A percentile compares a stretch with the other conserved stretches of the same genome.
phyloP scores from a whole-genome alignment of 2,329 filamentous ascomycete species.

The Arthrobotrys pseudoclavata region DNA sequence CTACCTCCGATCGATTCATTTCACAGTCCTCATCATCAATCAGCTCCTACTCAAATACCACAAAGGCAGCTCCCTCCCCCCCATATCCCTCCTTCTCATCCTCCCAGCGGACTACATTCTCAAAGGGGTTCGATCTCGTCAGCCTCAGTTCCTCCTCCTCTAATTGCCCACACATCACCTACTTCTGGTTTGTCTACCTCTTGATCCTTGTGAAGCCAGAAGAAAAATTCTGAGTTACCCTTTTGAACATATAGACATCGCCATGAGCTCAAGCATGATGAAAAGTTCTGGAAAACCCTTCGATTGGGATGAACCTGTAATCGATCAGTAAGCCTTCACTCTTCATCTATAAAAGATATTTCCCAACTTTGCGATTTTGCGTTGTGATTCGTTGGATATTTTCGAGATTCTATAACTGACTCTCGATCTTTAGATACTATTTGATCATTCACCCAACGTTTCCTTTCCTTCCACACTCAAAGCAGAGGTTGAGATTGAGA shows the following conservation, averaged over 20 bases:
- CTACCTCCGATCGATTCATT: slow-evolving; percentile 64
- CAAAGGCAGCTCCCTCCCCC: slow-evolving; percentile 63
- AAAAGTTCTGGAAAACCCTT: slow-evolving; percentile 63
- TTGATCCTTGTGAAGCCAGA: slow-evolving; percentile 57
- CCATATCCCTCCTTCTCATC: slow-evolving; percentile 63
- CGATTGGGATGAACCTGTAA: slow-evolving; percentile 68
- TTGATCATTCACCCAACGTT: slow-evolving; percentile 76
- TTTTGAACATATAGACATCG: slow-evolving; percentile 63
- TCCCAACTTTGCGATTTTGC: slow-evolving; percentile 39
- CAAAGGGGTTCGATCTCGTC: slow-evolving; percentile 59
- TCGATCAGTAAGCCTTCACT: slow-evolving; percentile 66
- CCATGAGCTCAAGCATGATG: slow-evolving; percentile 62
- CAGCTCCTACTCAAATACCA: slow-evolving; percentile 62
- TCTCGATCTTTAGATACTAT: slow-evolving; percentile 72
- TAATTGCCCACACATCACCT: slow-evolving; percentile 61
- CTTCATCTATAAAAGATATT: neutral
- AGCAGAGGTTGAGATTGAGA: slow-evolving; percentile 71
- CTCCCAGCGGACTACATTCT: slow-evolving; percentile 60
- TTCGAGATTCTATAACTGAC: slow-evolving; percentile 45
- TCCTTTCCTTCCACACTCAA: slow-evolving; percentile 75
- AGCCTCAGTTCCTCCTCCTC: slow-evolving; percentile 58
- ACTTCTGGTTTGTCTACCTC: slow-evolving; percentile 63
- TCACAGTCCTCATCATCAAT: slow-evolving; percentile 63
- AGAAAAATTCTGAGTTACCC: slow-evolving; percentile 64
- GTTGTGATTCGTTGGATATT: slow-evolving; percentile 55